phyloP scores from a whole-genome alignment of 306 rosid genomes.

The Arachis stenosperma region DNA sequence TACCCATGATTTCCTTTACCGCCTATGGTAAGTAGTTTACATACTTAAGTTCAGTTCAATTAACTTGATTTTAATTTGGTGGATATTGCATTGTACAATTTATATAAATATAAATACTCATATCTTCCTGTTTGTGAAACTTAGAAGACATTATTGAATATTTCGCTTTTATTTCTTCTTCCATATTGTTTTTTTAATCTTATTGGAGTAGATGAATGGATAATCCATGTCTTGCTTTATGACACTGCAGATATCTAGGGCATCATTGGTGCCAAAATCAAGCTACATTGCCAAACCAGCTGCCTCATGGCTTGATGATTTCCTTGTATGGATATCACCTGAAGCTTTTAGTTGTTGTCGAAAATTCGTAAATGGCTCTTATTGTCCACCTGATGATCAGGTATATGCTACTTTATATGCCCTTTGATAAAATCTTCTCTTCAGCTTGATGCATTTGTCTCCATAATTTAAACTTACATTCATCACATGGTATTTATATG shows the following conservation, averaged over 20 bases:
- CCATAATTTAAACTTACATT: slow-evolving; percentile 23
- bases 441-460: slow-evolving; percentile 28
- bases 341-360: slow-evolving; percentile 99
- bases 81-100: not conserved
- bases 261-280: slow-evolving; percentile 73
- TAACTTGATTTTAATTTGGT: slow-evolving; percentile 28
- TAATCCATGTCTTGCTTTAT: slow-evolving; percentile 34
- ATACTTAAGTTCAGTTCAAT: not conserved
- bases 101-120: not conserved
- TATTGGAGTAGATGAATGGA: slow-evolving; percentile 26
- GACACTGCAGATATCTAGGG: slow-evolving; percentile 78
- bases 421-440: slow-evolving; percentile 14
- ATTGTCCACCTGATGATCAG: slow-evolving; percentile 99
- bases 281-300: slow-evolving; percentile 97
- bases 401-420: slow-evolving; percentile 46
- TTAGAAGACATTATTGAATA: slow-evolving; percentile 24
- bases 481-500: slow-evolving; percentile 13
- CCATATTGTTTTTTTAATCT: not conserved
- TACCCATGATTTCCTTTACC: slow-evolving; percentile 14
- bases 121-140: slow-evolving; percentile 12
- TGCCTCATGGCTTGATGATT: slow-evolving; percentile 99
- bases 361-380: slow-evolving; percentile 83
- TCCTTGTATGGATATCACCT: slow-evolving; percentile 97
- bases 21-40: slow-evolving; percentile 16
- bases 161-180: slow-evolving; percentile 22